Percentiles rank a stretch among this genome's conserved stretches.
These are phyloP conservation scores for Magnolia officinalis DNA, from an alignment of 164 flowering plant genomes.

Conservation along the genomic window DNA sequence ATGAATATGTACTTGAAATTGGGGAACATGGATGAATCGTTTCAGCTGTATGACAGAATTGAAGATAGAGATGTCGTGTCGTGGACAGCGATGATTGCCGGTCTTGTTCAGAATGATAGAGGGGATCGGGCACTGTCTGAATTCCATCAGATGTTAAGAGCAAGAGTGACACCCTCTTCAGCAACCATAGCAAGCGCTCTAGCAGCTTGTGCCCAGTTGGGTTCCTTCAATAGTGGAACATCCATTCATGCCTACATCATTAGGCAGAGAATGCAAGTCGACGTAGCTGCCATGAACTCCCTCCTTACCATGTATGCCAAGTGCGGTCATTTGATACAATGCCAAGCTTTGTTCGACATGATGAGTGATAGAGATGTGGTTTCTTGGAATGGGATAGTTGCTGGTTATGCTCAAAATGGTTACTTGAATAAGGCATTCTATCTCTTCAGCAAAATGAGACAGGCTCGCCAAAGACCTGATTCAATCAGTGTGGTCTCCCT, in stretches of 20 bases:
- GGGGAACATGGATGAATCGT: constrained; percentile 36
- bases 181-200: constrained; percentile 63
- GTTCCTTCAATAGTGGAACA: constrained; percentile 40
- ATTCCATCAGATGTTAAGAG: constrained; percentile 49
- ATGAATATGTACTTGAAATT: constrained; percentile 62
- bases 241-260: constrained; percentile 66
- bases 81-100: constrained; percentile 80
- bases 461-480: constrained; percentile 42
- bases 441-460: constrained; percentile 58
- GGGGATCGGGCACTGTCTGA: constrained; percentile 48
- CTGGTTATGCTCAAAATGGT: constrained; percentile 61
- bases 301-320: constrained; percentile 79
- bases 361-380: constrained; percentile 58
- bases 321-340: constrained; percentile 46
- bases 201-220: constrained; percentile 73
- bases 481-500: constrained; percentile 64
- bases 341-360: constrained; percentile 49
- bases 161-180: constrained; percentile 43
- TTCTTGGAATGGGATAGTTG: constrained; percentile 79
- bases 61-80: constrained; percentile 50
- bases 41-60: constrained; percentile 36
- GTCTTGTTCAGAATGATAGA: constrained; percentile 58
- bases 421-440: constrained; percentile 39
- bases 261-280: constrained; percentile 43
- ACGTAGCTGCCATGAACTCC: constrained; percentile 57